Evolutionary conservation across 306 rosid species (phyloP), one percentile per base, ranked within the genome.

Genomic region (Vigna unguiculata): DNA sequence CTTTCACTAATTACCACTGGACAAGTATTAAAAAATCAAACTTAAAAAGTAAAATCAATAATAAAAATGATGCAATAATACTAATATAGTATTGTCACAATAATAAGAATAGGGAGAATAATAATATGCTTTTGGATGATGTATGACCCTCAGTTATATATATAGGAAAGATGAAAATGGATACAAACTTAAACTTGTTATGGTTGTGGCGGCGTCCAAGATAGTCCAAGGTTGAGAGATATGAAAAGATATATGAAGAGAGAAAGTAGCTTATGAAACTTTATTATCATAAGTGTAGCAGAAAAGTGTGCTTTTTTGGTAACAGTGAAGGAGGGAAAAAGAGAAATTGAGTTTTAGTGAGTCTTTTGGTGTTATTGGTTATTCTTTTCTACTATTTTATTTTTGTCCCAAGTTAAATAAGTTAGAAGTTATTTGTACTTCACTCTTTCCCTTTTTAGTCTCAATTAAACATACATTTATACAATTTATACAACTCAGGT

Each of bases 121-220:
- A 13, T 16, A 52, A 8, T 71, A 12, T 6, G 5, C 21, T 11
- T 7, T 13, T 60, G 30, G 16, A 3, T 59, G 70, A 60, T 60
- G 78, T 28, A 58, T 45, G 78, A 73, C 7, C 6, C 1, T 24
- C 0, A 28, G 32, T 28, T 21, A 21, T 55, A 0, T 73, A 38
- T 69, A 4, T 1, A 36, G 41, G 5, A 69, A 24, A 46, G 57
- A 24, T 4, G 36, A 14, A 20, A 21, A 30, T 16, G 40, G 10
- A 32, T 15, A 71, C 8, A 38, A 54, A 14, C 38, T 72, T 38
- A 38, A 54, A 14, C 38, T 72, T 38, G 53, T 12, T 72, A 54
- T 32, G 55, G 41, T 61, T 14, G 40, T 47, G 53, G 54, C 60
- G 30, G 60, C 24, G 22, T 51, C 14, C 5, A 1, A 71, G 51